Percentiles rank a stretch among this genome's conserved stretches.
phyloP scores from a whole-genome alignment of 106 monocot genomes.

The Apostasia ramifera region DNA sequence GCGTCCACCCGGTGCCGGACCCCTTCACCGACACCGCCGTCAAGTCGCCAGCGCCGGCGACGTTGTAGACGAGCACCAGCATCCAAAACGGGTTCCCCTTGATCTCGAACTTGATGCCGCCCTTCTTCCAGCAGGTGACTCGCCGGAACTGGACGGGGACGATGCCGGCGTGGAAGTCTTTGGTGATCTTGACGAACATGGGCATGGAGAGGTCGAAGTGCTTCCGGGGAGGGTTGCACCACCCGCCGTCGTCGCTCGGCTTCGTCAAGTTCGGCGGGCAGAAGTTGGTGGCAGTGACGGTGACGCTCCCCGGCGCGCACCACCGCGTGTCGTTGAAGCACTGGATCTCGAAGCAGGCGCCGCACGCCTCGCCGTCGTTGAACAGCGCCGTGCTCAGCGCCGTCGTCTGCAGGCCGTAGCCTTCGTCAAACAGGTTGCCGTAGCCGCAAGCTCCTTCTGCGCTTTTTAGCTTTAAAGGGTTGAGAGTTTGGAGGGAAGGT shows the following conservation, averaged over 20 bases:
- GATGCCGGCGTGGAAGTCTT: constrained; percentile 18
- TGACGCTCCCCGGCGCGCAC: constrained; percentile 21
- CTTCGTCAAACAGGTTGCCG: constrained; percentile 13
- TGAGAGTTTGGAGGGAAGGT: neutral
- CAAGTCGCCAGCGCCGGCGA: constrained; percentile 3
- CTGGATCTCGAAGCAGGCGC: constrained; percentile 31
- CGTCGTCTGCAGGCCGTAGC: constrained; percentile 18
- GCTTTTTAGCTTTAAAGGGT: neutral
- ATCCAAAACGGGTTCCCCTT: constrained; percentile 6
- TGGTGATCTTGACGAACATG: constrained; percentile 18
- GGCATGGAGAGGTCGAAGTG: constrained; percentile 40
- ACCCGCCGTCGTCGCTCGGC: constrained; percentile 24
- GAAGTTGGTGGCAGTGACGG: constrained; percentile 42
- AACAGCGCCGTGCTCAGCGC: constrained; percentile 34
- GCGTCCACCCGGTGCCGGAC: neutral
- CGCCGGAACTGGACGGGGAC: constrained; percentile 32
- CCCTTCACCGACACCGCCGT: constrained; percentile 9
- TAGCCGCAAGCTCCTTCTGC: constrained; percentile 30
- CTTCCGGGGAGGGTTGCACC: constrained; percentile 40
- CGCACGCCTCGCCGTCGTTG: constrained; percentile 23
- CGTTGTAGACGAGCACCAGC: constrained; percentile 5
- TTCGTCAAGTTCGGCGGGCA: constrained; percentile 29
- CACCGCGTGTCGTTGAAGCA: constrained; percentile 25
- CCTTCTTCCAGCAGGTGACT: constrained; percentile 17
- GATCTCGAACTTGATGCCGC: constrained; percentile 6